These are phyloP conservation scores for Erysiphe neolycopersici DNA, from an alignment of 2,329 filamentous ascomycete species.

Conservation along the genomic window DNA sequence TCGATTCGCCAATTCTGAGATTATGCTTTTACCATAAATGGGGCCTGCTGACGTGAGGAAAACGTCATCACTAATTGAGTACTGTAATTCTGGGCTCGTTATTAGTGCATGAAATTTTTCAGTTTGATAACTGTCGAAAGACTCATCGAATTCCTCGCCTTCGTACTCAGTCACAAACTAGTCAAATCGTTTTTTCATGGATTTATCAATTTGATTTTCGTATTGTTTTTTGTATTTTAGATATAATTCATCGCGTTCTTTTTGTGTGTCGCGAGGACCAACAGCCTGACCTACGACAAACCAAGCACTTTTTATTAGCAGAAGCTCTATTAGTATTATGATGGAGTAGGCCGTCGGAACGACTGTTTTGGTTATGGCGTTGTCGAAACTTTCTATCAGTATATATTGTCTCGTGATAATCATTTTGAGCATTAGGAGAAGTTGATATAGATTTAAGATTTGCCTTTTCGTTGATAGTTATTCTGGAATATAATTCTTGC, in stretches of 20 bases:
- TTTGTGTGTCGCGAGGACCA: background rate
- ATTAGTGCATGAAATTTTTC: background rate
- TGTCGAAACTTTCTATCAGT: constrained; percentile 1
- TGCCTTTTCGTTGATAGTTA: background rate
- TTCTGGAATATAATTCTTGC: background rate
- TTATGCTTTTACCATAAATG: background rate
- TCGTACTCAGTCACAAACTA: background rate
- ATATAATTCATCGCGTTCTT: background rate
- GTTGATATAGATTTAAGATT: background rate
- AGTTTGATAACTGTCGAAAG: background rate
- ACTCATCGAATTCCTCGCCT: background rate
- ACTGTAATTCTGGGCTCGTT: background rate
- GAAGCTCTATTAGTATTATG: background rate
- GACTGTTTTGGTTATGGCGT: background rate
- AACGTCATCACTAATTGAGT: background rate
- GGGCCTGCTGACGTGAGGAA: background rate
- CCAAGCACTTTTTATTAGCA: background rate
- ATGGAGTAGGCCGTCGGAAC: background rate
- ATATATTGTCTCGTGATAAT: background rate
- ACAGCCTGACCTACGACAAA: background rate
- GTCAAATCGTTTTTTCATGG: background rate
- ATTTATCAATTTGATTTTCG: background rate
- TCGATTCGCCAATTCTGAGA: background rate
- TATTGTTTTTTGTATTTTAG: background rate
- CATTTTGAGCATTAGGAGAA: background rate